Conservation (phyloP, 306 rosid species). For the Ochetophila trinervis region DNA sequence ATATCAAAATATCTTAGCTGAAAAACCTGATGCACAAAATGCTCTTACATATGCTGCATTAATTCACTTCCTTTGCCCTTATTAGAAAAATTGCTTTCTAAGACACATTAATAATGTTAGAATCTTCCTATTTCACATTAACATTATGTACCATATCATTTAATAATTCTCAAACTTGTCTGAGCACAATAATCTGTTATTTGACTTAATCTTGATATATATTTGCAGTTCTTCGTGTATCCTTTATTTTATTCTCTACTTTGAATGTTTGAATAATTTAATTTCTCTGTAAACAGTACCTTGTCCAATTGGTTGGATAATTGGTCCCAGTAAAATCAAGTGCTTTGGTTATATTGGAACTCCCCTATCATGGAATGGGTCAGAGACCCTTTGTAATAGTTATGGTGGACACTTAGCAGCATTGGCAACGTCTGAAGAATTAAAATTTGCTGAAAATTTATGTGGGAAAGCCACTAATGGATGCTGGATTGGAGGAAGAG, state of each 20-base stretch:
- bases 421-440: conserved; percentile 50
- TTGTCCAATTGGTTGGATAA: conserved; percentile 72
- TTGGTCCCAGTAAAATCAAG: conserved; percentile 49
- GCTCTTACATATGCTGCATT: not conserved
- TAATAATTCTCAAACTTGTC: not conserved
- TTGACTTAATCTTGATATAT: not conserved
- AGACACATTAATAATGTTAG: too few relatives aligned
- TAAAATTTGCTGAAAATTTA: conserved; percentile 49
- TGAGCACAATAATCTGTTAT: not conserved
- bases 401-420: conserved; percentile 76
- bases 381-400: conserved; percentile 58
- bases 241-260: not conserved
- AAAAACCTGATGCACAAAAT: conserved; percentile 1
- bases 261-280: conserved; percentile 13
- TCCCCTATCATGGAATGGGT: conserved; percentile 71
- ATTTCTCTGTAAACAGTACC: conserved; percentile 42
- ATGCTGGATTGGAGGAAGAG: conserved; percentile 92
- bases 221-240: not conserved
- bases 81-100: too few relatives aligned
- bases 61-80: not conserved
- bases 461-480: conserved; percentile 43
- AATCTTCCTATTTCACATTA: too few relatives aligned
- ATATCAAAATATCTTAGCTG: not conserved
- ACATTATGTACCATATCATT: too few relatives aligned
- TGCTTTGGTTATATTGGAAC: conserved; percentile 54